A percentile compares a stretch with the other conserved stretches of the same genome.
phyloP scores from a whole-genome alignment of 495 filamentous ascomycete genomes.

The Bacidia gigantensis region DNA sequence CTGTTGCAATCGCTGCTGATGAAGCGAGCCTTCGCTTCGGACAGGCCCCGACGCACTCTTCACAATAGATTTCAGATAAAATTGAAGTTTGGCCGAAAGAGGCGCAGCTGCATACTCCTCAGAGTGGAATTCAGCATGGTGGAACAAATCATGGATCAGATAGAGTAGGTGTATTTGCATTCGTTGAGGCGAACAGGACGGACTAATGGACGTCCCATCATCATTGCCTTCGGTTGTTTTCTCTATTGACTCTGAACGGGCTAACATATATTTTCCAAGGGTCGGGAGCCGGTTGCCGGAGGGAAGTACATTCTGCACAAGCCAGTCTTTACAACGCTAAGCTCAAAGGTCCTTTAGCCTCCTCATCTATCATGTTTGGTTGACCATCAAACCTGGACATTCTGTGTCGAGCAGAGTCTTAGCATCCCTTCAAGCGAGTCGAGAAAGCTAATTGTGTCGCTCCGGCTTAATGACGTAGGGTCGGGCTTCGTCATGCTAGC shows the following conservation, averaged over 20 bases:
- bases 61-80: constrained; percentile 47
- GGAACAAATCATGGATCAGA: constrained; percentile 68
- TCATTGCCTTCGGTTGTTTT: constrained; percentile 11
- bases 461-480: constrained; percentile 51
- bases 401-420: constrained; percentile 61
- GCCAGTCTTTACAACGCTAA: constrained; percentile 82
- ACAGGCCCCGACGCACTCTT: constrained; percentile 45
- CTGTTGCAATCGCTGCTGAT: constrained; percentile 44
- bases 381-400: constrained; percentile 90
- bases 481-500: constrained; percentile 65
- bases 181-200: constrained; percentile 39
- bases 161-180: constrained; percentile 70
- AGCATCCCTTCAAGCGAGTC: constrained; percentile 50
- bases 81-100: constrained; percentile 48
- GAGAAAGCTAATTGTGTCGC: constrained; percentile 63
- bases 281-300: constrained; percentile 52
- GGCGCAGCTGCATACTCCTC: constrained; percentile 28
- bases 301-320: constrained; percentile 53
- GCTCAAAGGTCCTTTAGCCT: constrained; percentile 36
- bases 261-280: constrained; percentile 63
- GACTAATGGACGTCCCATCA: background rate
- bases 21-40: constrained; percentile 39
- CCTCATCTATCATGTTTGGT: constrained; percentile 35
- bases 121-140: constrained; percentile 55
- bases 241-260: constrained; percentile 47